Percentiles rank a stretch among this genome's conserved stretches.
Evolutionary conservation across 768 basidiomycete genomes (phyloP).

Genomic region (Dacryopinax spathularia): DNA sequence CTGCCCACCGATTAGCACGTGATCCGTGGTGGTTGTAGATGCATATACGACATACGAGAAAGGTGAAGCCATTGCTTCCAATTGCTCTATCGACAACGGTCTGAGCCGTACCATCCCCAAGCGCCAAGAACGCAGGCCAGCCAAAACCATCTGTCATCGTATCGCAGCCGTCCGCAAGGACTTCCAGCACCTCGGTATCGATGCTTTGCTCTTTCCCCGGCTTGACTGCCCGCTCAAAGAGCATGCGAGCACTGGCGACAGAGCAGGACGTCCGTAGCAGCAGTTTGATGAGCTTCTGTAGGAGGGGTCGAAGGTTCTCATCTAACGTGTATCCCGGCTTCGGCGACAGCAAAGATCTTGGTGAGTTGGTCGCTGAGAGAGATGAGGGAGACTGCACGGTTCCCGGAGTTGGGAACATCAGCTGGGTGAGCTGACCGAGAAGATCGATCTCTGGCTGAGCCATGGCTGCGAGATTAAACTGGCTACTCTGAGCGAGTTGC

Average conservation of each 20-base stretch:
- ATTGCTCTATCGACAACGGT: slow-evolving; percentile 33
- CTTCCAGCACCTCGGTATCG: slow-evolving; percentile 35
- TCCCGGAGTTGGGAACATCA: slow-evolving; percentile 55
- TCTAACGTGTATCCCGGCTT: slow-evolving; percentile 1
- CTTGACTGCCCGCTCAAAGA: slow-evolving; percentile 36
- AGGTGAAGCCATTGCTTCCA: slow-evolving; percentile 52
- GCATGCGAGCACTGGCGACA: slow-evolving; percentile 43
- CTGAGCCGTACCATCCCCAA: slow-evolving; percentile 43
- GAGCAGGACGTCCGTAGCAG: slow-evolving; percentile 63
- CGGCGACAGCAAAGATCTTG: slow-evolving; percentile 12
- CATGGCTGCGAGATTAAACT: not conserved
- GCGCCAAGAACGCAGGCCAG: slow-evolving; percentile 66
- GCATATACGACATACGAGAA: slow-evolving; percentile 33
- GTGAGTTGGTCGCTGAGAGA: slow-evolving; percentile 36
- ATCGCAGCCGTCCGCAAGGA: slow-evolving; percentile 56
- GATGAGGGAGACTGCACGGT: slow-evolving; percentile 43
- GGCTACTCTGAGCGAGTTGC: slow-evolving; percentile 26
- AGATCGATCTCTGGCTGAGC: slow-evolving; percentile 33
- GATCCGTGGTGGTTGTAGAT: too few relatives aligned
- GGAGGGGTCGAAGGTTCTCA: slow-evolving; percentile 17
- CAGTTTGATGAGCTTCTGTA: slow-evolving; percentile 50
- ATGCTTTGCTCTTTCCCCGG: slow-evolving; percentile 6
- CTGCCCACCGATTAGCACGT: too few relatives aligned
- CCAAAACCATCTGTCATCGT: slow-evolving; percentile 26
- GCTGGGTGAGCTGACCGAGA: slow-evolving; percentile 44